Percentiles rank a stretch among this genome's conserved stretches.
phyloP scores from a whole-genome alignment of 2,329 filamentous ascomycete species.

The Diatrype stigma region DNA sequence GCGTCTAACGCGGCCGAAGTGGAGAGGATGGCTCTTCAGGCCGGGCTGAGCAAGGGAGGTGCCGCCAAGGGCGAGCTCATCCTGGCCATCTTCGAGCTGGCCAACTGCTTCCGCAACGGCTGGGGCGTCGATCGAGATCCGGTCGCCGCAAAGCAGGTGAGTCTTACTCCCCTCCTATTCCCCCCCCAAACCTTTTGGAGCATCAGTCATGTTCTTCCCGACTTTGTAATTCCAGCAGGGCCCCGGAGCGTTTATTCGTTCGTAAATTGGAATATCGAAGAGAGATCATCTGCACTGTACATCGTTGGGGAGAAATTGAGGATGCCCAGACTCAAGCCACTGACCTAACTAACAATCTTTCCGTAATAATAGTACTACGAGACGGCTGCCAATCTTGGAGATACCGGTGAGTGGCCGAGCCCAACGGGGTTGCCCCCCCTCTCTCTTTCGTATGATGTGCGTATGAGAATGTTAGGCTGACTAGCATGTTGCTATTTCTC shows the following conservation, averaged over 20 bases:
- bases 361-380: constrained; percentile 87
- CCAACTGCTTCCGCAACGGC: constrained; percentile 87
- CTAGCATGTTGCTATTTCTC: constrained; percentile 18
- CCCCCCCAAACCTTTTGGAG: no score
- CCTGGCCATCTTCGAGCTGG: constrained; percentile 92
- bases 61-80: constrained; percentile 94
- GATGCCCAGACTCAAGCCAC: neutral
- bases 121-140: constrained; percentile 89
- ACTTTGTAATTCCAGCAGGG: no score
- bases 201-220: no score
- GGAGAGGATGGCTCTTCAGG: constrained; percentile 78
- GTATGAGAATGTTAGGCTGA: constrained; percentile 22
- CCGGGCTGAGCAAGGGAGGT: constrained; percentile 88
- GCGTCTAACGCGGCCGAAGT: constrained; percentile 86
- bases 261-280: no score
- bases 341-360: neutral
- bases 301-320: no score
- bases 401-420: constrained; percentile 57
- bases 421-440: constrained; percentile 5
- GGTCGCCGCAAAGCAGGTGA: constrained; percentile 71
- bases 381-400: constrained; percentile 92
- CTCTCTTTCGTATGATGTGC: no score
- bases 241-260: no score
- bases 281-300: no score
- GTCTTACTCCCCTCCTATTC: constrained; percentile 27